Base-by-base conservation (phyloP, 2,329 filamentous ascomycete genomes). In the Fusarium sp. region DNA sequence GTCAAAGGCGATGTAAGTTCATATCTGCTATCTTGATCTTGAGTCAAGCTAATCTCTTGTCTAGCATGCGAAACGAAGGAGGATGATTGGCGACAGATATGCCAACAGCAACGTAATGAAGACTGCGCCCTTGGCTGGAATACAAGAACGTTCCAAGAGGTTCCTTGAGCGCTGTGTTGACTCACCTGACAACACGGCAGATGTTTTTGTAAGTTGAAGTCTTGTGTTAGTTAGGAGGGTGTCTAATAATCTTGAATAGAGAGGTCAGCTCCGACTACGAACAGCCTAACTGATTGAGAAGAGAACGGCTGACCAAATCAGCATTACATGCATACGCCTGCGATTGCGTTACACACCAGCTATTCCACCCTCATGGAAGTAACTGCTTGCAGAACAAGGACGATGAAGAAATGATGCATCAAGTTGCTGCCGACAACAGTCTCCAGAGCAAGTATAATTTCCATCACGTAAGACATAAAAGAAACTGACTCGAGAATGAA, bases 361-460 rank as follows among this genome's bases (percentile, higher is more conserved):
- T 92, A n/a, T 90, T 92, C 72, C 87, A 90, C 54, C 88, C 89
- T 0, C 82, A 87, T 58, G 89, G 89, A 3, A 86, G 87, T 3
- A 81, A 88, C 61, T 90, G 88, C 11, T 80, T 91, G 3, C 80
- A 84, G 29, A 78, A 82, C 18, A 69, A 78, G 31, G 74, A 82
- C n/a, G 88, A 91, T 55, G 85, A 88, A 63, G 81, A 85, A 15
- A 85, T 92, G 76, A 91, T 92, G 89, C 83, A 87, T 56, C 87
- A 92, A 71, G 82, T 91, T 4, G 87, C 89, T 1, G 88, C 89
- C 60, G 89, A 91, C 62, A 84, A 90, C 67, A 91, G 88, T 70
- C 78, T 91, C 11, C 87, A 89, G 72, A 89, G 89, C 90, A 70
- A 72, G 84, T 51, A n/a, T 78, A 4, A 9, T 21, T 17, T 1